Conservation (phyloP, 306 rosid species). For the Prunus campanulata region DNA sequence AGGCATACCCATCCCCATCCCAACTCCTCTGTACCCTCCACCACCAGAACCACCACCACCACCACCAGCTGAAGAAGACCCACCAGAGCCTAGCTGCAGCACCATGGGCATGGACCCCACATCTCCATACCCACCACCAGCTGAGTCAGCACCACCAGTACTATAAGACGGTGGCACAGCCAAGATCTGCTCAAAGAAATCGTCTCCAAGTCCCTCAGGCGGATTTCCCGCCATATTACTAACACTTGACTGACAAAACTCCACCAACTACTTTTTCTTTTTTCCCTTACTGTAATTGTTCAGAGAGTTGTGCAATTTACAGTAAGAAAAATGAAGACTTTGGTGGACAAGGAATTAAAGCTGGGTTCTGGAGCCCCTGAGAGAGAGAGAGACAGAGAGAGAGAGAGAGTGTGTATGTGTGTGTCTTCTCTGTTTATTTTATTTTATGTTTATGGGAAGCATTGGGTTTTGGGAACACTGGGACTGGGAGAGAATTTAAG, state of each 20-base stretch:
- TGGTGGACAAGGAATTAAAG: background rate
- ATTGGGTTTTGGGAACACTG: background rate
- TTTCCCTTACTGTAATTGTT: background rate
- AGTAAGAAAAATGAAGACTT: background rate
- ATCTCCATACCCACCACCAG: slow-evolving; percentile 35
- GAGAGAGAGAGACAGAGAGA: background rate
- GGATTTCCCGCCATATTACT: slow-evolving; percentile 65
- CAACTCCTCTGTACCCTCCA: slow-evolving; percentile 36
- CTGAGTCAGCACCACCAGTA: slow-evolving; percentile 23
- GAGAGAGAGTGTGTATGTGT: background rate
- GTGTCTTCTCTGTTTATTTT: background rate
- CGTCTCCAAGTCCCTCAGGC: slow-evolving; percentile 78
- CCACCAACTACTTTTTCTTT: background rate
- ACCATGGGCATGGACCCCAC: slow-evolving; percentile 52
- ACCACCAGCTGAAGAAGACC: slow-evolving; percentile 10
- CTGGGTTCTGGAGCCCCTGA: background rate
- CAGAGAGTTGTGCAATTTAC: background rate
- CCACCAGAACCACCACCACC: slow-evolving; percentile 14
- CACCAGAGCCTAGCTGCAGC: slow-evolving; percentile 58
- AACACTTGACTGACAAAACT: background rate
- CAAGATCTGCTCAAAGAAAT: slow-evolving; percentile 87
- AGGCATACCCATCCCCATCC: slow-evolving; percentile 67
- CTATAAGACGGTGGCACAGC: slow-evolving; percentile 48
- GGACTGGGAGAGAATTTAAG: slow-evolving; percentile 10
- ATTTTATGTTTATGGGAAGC: background rate